Base-by-base conservation (phyloP, 139 green algal genomes). In the Coccomyxa sp. region DNA sequence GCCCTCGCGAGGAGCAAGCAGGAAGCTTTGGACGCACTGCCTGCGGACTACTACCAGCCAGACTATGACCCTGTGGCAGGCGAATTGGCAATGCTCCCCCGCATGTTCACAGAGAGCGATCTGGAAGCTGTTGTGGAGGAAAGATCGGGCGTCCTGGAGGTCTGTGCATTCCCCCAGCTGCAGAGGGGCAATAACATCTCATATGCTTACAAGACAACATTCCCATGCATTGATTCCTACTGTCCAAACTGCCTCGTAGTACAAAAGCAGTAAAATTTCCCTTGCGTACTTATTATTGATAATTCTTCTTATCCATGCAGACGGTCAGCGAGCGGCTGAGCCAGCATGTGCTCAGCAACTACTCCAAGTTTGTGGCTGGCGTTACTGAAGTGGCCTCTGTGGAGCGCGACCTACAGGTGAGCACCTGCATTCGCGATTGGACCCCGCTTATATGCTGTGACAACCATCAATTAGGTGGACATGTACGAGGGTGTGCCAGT, bases 81-180 rank as follows among this genome's bases (percentile, higher is more conserved):
- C 12, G 89, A 92, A 78, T 71, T 91, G 66, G 67, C 67, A 15
- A 27, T 79, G 60, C 88, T 92, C 71, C 89, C 84, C 10, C 27
- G 85, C 13, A 66, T 67, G 30, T 88, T 93, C 75, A 60, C 67
- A 28, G 79, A 85, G 13, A 66, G 25, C 16, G 77, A 86, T 28
- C 79, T 93, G 67, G 88, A 92, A 32, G n/a, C 63, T 0, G 75
- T 90, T 23, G 90, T 88, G 15, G 90, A 93, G 60, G 77, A 77
- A 0, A 81, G 88, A 28, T 86, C 87, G 0, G 59, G 16, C 10
- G 86, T 88, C 13, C 79, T 93, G 27, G 90, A 93, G 86, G 85
- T 90, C 38, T 51, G 38, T 51, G 38, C 38, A 51, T 3, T 51
- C 38, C 38, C 38, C 38, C 7, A 51, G 38, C 38, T 51, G 38